Percentiles rank a stretch among this genome's conserved stretches.
Evolutionary conservation across 176 grass and related monocot species (phyloP).

Genomic region (Zoysia japonica): DNA sequence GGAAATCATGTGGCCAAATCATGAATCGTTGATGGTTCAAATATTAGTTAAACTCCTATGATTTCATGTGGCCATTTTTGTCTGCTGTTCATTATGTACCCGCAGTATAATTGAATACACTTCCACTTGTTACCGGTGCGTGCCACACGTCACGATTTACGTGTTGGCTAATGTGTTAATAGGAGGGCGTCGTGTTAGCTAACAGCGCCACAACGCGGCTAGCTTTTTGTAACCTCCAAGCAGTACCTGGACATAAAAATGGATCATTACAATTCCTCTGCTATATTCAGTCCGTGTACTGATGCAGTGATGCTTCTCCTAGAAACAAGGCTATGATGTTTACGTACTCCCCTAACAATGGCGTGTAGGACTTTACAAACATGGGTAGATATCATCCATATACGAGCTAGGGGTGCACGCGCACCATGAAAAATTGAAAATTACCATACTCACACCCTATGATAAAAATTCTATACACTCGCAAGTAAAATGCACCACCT

Average conservation of each 20-base stretch:
- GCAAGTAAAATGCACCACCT: no score
- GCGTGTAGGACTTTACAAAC: conserved; percentile 1
- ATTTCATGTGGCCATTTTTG: conserved; percentile 24
- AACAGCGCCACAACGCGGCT: neutral
- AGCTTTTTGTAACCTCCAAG: neutral
- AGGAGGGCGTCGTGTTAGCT: neutral
- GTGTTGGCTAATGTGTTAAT: neutral
- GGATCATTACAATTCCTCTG: neutral
- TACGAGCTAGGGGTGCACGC: no score
- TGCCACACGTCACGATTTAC: neutral
- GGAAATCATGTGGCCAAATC: neutral
- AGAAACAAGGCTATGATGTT: conserved; percentile 1
- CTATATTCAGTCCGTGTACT: neutral
- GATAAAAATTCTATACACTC: no score
- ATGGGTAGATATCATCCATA: no score
- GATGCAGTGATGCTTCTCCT: neutral
- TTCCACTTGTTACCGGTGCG: neutral
- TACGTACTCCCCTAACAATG: neutral
- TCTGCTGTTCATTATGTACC: neutral
- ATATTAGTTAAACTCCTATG: neutral
- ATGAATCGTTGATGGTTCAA: neutral
- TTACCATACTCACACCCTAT: no score
- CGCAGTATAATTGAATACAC: neutral
- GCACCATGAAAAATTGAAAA: no score
- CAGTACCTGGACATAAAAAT: neutral